Base-by-base conservation (phyloP, 768 basidiomycete species). In the Serendipita sp. region DNA sequence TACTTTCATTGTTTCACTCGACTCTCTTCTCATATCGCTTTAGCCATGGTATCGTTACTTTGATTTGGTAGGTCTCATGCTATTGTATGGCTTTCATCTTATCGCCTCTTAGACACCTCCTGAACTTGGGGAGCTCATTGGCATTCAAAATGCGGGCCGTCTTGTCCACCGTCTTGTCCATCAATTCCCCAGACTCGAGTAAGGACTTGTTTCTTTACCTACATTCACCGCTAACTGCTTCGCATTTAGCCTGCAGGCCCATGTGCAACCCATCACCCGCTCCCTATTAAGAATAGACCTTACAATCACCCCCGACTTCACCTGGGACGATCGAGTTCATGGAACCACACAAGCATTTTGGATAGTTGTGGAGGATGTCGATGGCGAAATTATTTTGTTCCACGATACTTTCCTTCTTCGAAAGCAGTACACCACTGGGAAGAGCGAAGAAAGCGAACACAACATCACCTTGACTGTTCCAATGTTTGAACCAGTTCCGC, bases 41-140 rank as follows among this genome's bases (percentile, higher is more conserved):
- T 70, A 87, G 86, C 92, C 93, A 0, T 96, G 93, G 92, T 89
- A 96, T 71, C 86, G 94, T 30, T 98, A 97, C 77, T 98, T 95
- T 68, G 95, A 97, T 72, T 77, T 98, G 67, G 80, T 81, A 68
- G 69, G 76, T 69, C 30, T 38, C 48, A 51, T 32, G 10, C 37
- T 47, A 35, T 11, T 3, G 32, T 24, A 37, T 37, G 37, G 10
- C 47, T 5, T 11, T 3, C 46, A n/a, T 45, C 56, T 63, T 64
- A 56, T 65, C 30, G 34, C 34, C 35, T 66, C 63, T 18, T 67
- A 83, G 78, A 84, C 76, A 63, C 89, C 89, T 0, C 90, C 90
- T 2, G 95, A 98, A 74, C 86, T 99, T 56, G 94, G 93, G 13
- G 96, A 99, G 75, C 80, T 98, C 0, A 86, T 99, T 63, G 93